Conservation (phyloP, 345 rosid species). For the Lumnitzera littorea region DNA sequence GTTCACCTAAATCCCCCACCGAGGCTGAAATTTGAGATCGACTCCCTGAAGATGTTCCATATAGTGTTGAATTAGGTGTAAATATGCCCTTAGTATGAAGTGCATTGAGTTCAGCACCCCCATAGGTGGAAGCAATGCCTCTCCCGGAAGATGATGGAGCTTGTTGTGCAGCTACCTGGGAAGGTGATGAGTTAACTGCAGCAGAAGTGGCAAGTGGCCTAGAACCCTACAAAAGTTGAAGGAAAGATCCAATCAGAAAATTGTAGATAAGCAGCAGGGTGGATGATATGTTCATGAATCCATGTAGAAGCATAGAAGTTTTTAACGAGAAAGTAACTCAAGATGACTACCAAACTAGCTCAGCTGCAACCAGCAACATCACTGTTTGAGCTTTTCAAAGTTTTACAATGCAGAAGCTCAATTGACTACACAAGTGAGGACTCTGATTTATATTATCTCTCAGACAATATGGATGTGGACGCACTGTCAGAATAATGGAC, state of each 20-base stretch:
- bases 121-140: constrained; percentile 54
- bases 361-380: too few species aligned
- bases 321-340: too few species aligned
- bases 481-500: too few species aligned
- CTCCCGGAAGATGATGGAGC: constrained; percentile 48
- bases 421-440: too few species aligned
- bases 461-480: too few species aligned
- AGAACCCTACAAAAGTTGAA: constrained; percentile 50
- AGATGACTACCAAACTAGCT: too few species aligned
- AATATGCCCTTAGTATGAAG: constrained; percentile 73
- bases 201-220: constrained; percentile 57
- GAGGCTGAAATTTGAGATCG: constrained; percentile 46
- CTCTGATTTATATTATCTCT: too few species aligned
- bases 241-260: constrained; percentile 2
- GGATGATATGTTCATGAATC: constrained; percentile 1
- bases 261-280: background rate
- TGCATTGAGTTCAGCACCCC: constrained; percentile 62
- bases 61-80: constrained; percentile 53
- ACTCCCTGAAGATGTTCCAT: constrained; percentile 41
- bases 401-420: too few species aligned
- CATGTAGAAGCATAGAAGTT: too few species aligned
- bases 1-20: constrained; percentile 51
- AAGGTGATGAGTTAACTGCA: constrained; percentile 43
- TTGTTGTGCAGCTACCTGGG: constrained; percentile 60
- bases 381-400: too few species aligned